A percentile compares a stretch with the other conserved stretches of the same genome.
These are phyloP conservation scores for Nicotiana tomentosiformis DNA, from an alignment of 257 asterid species.

Conservation along the genomic window DNA sequence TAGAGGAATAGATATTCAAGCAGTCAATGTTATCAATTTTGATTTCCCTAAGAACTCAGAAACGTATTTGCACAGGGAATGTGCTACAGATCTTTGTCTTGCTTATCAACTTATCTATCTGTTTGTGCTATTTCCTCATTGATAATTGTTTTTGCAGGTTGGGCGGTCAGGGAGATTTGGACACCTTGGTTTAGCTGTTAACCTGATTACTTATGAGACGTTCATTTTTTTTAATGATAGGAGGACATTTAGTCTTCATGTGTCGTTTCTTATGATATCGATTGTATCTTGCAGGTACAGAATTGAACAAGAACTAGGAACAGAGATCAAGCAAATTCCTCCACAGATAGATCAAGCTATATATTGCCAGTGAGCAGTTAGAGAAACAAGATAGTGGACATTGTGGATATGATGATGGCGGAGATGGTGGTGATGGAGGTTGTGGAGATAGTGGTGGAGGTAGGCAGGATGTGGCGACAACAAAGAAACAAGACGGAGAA, in stretches of 20 bases:
- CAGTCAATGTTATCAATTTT: slow-evolving; percentile 82
- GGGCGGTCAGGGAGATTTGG: slow-evolving; percentile 96
- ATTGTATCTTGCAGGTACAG: slow-evolving; percentile 50
- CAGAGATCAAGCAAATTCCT: slow-evolving; percentile 88
- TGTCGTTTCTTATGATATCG: neutral
- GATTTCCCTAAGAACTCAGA: slow-evolving; percentile 83
- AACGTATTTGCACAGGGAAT: slow-evolving; percentile 85
- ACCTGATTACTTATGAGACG: slow-evolving; percentile 65
- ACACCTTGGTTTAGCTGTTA: slow-evolving; percentile 91
- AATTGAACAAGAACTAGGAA: slow-evolving; percentile 90
- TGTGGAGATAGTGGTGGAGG: too few relatives aligned
- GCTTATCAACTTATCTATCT: slow-evolving; percentile 2
- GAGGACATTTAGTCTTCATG: neutral
- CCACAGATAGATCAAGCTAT: slow-evolving; percentile 78
- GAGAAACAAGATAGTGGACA: too few relatives aligned
- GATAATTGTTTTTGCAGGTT: slow-evolving; percentile 42
- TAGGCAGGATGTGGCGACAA: too few relatives aligned
- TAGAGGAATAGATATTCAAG: slow-evolving; percentile 89
- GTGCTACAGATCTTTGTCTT: slow-evolving; percentile 13
- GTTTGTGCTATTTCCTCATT: neutral
- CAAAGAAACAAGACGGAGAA: too few relatives aligned
- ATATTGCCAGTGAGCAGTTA: slow-evolving; percentile 51
- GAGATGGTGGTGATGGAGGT: too few relatives aligned
- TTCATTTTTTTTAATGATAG: neutral
- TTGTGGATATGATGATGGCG: too few relatives aligned